Percentiles rank a stretch among this genome's conserved stretches.
Conservation (phyloP, 2,329 filamentous ascomycete species). For the Calonectria crousiana region DNA sequence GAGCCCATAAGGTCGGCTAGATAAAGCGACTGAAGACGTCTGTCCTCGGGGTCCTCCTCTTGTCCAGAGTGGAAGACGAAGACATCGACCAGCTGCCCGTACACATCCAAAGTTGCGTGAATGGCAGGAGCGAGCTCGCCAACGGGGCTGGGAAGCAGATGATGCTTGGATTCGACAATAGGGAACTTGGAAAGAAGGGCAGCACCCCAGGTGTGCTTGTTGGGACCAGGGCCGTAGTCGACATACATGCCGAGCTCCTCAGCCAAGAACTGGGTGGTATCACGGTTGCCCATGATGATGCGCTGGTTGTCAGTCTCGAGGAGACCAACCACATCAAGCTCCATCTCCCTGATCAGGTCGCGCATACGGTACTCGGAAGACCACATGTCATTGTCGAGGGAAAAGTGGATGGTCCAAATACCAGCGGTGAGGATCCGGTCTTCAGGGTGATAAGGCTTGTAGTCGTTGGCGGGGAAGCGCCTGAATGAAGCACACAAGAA, state of each 20-base stretch:
- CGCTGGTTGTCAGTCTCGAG: conserved; percentile 94
- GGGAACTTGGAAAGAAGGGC: conserved; percentile 97
- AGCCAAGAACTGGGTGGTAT: conserved; percentile 93
- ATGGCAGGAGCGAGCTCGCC: conserved; percentile 97
- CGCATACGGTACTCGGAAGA: conserved; percentile 95
- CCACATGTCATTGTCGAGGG: conserved; percentile 99
- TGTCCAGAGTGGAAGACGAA: conserved; percentile 99
- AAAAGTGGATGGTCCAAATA: conserved; percentile 99
- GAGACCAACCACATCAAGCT: conserved; percentile 96
- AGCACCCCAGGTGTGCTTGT: conserved; percentile 98
- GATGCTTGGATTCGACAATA: conserved; percentile 96
- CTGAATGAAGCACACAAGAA: conserved; percentile 86
- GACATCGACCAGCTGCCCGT: conserved; percentile 89
- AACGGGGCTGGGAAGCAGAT: conserved; percentile 91
- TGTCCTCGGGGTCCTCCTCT: conserved; percentile 94
- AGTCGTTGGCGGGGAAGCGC: conserved; percentile 93
- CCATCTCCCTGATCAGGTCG: conserved; percentile 90
- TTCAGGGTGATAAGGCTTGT: conserved; percentile 88
- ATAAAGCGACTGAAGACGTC: conserved; percentile 87
- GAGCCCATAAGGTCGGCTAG: conserved; percentile 89
- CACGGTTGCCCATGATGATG: conserved; percentile 99
- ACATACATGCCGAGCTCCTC: conserved; percentile 99
- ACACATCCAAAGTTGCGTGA: conserved; percentile 94
- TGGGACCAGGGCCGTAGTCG: conserved; percentile 95
- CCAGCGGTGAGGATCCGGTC: conserved; percentile 91